phyloP scores from a whole-genome alignment of 768 basidiomycete genomes.

The Suillus variegatus region DNA sequence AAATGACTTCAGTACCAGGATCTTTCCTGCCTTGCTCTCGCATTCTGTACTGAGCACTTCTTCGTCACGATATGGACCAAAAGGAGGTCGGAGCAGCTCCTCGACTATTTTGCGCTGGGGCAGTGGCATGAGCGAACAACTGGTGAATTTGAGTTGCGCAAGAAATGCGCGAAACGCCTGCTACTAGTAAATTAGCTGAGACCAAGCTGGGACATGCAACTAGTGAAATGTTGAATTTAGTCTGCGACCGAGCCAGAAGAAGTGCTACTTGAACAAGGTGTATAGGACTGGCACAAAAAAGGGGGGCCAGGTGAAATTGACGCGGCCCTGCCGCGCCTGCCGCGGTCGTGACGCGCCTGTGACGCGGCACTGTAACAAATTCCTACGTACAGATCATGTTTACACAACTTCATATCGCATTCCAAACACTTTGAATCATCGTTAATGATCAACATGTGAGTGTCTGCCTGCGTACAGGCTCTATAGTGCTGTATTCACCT shows the following conservation, averaged over 20 bases:
- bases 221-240: neutral
- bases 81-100: conserved; percentile 27
- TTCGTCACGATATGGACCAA: conserved; percentile 32
- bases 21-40: conserved; percentile 10
- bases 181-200: neutral
- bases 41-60: conserved; percentile 26
- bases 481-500: too few relatives aligned
- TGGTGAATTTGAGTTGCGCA: neutral
- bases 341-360: too few relatives aligned
- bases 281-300: neutral
- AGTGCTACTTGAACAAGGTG: neutral
- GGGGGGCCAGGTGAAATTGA: too few relatives aligned
- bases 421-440: too few relatives aligned
- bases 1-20: conserved; percentile 31
- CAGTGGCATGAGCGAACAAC: neutral
- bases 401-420: too few relatives aligned
- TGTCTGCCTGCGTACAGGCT: too few relatives aligned
- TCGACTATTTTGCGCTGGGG: conserved; percentile 16
- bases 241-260: neutral
- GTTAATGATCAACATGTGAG: too few relatives aligned
- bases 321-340: too few relatives aligned
- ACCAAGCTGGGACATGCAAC: neutral
- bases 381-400: too few relatives aligned
- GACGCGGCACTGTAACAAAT: too few relatives aligned
- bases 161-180: neutral